phyloP scores from a whole-genome alignment of 768 basidiomycete genomes.

The Tylopilus balloui region DNA sequence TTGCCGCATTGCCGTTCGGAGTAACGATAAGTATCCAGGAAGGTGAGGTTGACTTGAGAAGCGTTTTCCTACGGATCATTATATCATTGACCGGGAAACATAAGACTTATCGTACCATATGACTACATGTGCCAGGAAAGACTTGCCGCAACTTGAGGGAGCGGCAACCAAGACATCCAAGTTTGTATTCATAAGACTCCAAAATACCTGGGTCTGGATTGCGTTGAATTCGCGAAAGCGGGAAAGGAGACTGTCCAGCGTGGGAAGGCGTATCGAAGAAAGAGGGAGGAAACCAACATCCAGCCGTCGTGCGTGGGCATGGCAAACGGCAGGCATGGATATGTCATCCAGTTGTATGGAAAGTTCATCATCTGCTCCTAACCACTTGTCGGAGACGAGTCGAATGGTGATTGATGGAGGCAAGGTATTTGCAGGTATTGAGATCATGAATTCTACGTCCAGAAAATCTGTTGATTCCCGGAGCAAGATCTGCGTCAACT shows the following conservation, averaged over 20 bases:
- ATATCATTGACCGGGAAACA: constrained; percentile 8
- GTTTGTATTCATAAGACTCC: constrained; percentile 68
- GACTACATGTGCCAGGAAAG: constrained; percentile 61
- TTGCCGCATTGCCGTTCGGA: constrained; percentile 53
- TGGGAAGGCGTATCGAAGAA: constrained; percentile 43
- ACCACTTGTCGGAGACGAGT: constrained; percentile 87
- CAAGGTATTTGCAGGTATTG: constrained; percentile 53
- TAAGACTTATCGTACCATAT: constrained; percentile 56
- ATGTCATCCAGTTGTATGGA: constrained; percentile 60
- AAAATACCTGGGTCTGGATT: constrained; percentile 87
- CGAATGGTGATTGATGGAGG: constrained; percentile 71
- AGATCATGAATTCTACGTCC: constrained; percentile 75
- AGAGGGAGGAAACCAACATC: constrained; percentile 72
- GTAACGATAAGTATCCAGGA: constrained; percentile 61
- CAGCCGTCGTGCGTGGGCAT: constrained; percentile 57
- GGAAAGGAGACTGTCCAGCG: constrained; percentile 42
- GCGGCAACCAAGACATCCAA: constrained; percentile 70
- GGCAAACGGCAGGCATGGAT: constrained; percentile 65
- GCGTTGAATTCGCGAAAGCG: constrained; percentile 64
- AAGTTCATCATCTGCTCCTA: constrained; percentile 81
- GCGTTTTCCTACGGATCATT: constrained; percentile 46
- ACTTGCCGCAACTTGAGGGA: constrained; percentile 80
- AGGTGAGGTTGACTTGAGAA: constrained; percentile 37
- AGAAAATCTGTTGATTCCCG: constrained; percentile 58
- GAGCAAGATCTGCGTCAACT: constrained; percentile 68